Evolutionary conservation across 345 rosid genomes (phyloP), one percentile per base, ranked within the genome.

Genomic region (Aquilaria sinensis): DNA sequence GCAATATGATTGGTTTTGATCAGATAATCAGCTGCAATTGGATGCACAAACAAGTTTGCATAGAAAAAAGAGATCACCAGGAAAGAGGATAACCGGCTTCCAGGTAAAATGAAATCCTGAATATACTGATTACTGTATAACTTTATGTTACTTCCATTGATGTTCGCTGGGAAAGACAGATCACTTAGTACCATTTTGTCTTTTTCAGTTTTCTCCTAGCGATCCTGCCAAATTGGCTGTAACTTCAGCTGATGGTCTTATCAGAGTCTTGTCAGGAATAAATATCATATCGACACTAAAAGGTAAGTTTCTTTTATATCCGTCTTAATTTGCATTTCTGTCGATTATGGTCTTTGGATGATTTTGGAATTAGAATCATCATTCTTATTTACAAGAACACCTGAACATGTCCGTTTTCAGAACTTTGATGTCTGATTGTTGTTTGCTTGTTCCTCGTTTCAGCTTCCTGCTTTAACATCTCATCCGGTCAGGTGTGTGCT

Each of bases 31-130:
- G 9, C 60, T 82, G 57, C 72, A 70, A 53, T 63, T 74, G 72
- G 78, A 67, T 56, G 69, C 65, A 60, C 77, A 77, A 57, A 57
- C 82, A 50, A 60, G 66, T 64, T 54, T 85, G 53, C 82, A 80
- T 59, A 69, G 85, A 14, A 82, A 80, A 73, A 85, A 77, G 75
- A 85, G 82, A 73, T 67, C 73, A 47, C 62, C 77, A 12, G 80
- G 85, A 70, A 82, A 76, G 77, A 70, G 81, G 59, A 76, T 82
- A 64, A 85, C 85, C 45, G 85, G 85, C 61, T 85, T 85, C 64
- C 77, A 85, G 87, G 88, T 80, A 16, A 51, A 7, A 12, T 53
- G 50, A 33, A 55, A 0, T 61, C 47, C 56, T 33, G 23, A 23
- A 37, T 58, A n/a, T n/a, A 15, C 50, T 56, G 46, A 5, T 50